Conservation (phyloP, 179 eudicot species). For the Silene vulgaris region DNA sequence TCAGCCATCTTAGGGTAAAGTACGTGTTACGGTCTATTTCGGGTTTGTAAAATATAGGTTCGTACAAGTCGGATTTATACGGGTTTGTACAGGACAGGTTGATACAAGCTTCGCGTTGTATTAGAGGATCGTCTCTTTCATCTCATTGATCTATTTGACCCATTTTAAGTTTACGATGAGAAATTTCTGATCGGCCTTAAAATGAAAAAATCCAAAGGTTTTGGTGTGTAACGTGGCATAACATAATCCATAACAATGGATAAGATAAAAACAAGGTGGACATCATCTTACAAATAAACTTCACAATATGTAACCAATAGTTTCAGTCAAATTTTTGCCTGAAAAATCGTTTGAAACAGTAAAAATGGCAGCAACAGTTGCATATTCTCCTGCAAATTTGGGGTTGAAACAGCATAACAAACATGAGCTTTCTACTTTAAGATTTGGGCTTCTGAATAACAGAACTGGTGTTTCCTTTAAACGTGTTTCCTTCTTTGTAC, state of each 20-base stretch:
- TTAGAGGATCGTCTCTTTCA: background rate
- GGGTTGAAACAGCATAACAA: background rate
- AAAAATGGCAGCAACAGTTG: constrained; percentile 30
- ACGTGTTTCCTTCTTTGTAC: constrained; percentile 32
- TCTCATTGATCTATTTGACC: background rate
- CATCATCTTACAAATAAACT: background rate
- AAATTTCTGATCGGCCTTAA: no score
- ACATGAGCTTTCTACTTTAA: background rate
- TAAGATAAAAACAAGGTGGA: constrained; percentile 7
- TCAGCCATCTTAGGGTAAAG: no score
- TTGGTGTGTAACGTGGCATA: no score
- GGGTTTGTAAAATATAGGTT: no score
- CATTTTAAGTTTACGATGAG: no score
- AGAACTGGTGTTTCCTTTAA: background rate
- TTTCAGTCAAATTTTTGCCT: background rate
- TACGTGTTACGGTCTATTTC: no score
- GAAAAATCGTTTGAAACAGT: background rate
- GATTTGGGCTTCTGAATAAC: background rate
- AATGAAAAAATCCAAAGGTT: no score
- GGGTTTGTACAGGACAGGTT: no score
- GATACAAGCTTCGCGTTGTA: no score
- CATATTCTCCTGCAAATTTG: constrained; percentile 28
- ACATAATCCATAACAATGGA: background rate
- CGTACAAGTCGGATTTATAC: no score
- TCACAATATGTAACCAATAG: no score